Evolutionary conservation across 495 filamentous ascomycete species (phyloP).

Genomic region (Hypoxylon cercidicola): DNA sequence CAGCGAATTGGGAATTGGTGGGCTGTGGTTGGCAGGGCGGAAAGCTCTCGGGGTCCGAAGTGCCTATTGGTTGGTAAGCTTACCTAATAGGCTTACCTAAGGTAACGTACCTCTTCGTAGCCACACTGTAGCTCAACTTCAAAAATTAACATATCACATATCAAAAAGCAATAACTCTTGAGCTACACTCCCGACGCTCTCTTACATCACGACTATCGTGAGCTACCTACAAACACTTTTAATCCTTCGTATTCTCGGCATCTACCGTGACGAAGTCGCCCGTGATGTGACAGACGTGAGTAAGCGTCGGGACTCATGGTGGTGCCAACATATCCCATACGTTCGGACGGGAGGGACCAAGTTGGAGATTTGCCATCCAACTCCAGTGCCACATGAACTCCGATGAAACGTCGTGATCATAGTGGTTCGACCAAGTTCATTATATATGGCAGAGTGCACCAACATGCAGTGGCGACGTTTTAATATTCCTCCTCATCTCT

Average conservation of each 20-base stretch:
- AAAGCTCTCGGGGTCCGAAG: neutral
- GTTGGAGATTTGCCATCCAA: neutral
- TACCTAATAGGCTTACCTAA: neutral
- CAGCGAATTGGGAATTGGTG: slow-evolving; percentile 35
- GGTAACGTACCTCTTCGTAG: neutral
- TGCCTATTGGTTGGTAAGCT: neutral
- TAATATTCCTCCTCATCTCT: slow-evolving; percentile 9
- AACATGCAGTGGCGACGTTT: slow-evolving; percentile 3
- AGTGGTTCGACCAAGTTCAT: neutral
- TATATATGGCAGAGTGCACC: neutral
- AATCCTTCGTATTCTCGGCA: neutral
- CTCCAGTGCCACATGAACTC: neutral
- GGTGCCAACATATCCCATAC: neutral
- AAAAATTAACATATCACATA: no score
- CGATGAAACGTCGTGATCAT: neutral
- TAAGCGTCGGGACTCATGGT: neutral
- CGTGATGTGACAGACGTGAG: neutral
- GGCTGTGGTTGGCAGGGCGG: slow-evolving; percentile 28
- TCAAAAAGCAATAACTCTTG: neutral
- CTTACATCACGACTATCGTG: neutral
- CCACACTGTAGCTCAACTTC: slow-evolving; percentile 18
- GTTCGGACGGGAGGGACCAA: neutral
- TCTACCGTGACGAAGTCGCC: no score
- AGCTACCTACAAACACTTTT: no score
- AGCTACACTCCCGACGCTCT: neutral